These are phyloP conservation scores for Talaromyces sp. DNA, from an alignment of 2,329 filamentous ascomycete species.

Conservation along the genomic window DNA sequence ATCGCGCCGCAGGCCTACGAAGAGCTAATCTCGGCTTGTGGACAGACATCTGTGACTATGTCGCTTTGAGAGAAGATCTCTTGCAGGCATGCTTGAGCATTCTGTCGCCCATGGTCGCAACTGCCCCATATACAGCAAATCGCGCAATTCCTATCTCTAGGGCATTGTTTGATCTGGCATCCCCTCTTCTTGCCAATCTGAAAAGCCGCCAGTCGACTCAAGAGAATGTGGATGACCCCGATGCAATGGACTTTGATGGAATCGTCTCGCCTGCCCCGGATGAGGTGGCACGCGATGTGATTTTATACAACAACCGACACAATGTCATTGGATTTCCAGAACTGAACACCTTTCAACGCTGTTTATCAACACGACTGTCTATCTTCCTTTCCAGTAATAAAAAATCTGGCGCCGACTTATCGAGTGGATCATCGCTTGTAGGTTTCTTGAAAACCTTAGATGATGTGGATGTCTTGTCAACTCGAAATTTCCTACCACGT, in stretches of 20 bases:
- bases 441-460: constrained; percentile 35
- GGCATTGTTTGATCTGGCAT: constrained; percentile 24
- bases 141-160: constrained; percentile 19
- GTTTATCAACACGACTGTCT: constrained; percentile 32
- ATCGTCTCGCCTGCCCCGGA: constrained; percentile 27
- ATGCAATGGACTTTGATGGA: constrained; percentile 43
- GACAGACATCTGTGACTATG: constrained; percentile 31
- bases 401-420: not conserved
- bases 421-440: constrained; percentile 20
- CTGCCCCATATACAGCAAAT: constrained; percentile 18
- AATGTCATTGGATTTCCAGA: constrained; percentile 29
- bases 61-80: constrained; percentile 26
- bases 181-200: constrained; percentile 27
- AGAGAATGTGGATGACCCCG: constrained; percentile 20
- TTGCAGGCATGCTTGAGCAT: constrained; percentile 30
- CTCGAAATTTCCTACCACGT: constrained; percentile 26
- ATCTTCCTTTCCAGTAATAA: constrained; percentile 21
- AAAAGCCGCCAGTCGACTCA: constrained; percentile 25
- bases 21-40: constrained; percentile 29
- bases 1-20: constrained; percentile 26
- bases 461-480: constrained; percentile 35
- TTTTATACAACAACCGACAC: constrained; percentile 29
- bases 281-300: constrained; percentile 19
- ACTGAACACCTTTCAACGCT: constrained; percentile 32
- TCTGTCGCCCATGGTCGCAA: constrained; percentile 30